Evolutionary conservation across 1,284 basidiomycete species (phyloP), one percentile per base, ranked within the genome.

Genomic region (Psilocybe mexicana): DNA sequence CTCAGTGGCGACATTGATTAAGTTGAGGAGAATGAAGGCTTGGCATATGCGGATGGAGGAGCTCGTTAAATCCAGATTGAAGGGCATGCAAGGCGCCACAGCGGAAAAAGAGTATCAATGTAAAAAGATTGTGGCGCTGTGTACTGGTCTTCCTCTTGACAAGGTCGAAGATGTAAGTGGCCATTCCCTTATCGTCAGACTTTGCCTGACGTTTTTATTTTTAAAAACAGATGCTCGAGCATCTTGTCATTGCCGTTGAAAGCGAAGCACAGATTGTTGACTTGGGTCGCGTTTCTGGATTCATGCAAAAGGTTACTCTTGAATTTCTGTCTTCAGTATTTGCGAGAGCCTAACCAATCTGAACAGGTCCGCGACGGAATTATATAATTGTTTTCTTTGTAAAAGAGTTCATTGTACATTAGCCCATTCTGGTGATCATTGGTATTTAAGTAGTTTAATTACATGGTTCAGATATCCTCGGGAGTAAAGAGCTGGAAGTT

Each of bases 401-500:
- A 33, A 49, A 52, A 43, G 51, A 54, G 55, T 33, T 58, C 56
- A 58, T 47, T 60, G 59, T 63, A 61, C 61, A 59, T 58, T 55
- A 57, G 43, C 30, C 49, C 44, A 43, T 45, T 48, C 30, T 44
- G 28, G 28, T 55, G 55, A 59, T 57, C 23, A 55, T 63, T 64
- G 43, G 47, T 61, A 61, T 55, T 57, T 63, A 66, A 64, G 67
- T 59, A 51, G 55, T 58, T 52, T 62, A 63, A 50, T 60, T 67
- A 72, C 58, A 53, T 43, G 40, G 36, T 25, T 69, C 59, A 72
- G 51, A 77, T 66, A 65, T 81, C 88, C 71, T 85, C 91, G 52
- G 83, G 90, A 55, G 87, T 81, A 72, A 92, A 97, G 53, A 98
- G 77, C 72, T 97, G 95, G 82, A 94, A 97, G 71, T 92, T 94